phyloP scores from a whole-genome alignment of 163 green algal genomes.

The Scenedesmus sp. region DNA sequence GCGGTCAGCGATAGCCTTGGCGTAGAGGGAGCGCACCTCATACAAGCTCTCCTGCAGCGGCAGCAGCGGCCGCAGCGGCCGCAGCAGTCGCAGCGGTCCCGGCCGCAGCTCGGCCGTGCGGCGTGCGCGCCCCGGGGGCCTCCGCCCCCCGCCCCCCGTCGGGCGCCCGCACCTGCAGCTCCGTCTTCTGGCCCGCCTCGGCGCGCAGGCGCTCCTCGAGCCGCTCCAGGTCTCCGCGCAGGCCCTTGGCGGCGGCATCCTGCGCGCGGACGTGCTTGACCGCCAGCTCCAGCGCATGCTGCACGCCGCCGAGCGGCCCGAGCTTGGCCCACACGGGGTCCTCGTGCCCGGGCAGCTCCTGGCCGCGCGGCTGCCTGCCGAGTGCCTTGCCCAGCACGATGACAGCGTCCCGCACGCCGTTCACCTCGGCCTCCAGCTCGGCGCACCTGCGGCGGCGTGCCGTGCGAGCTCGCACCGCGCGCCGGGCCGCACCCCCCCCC shows the following conservation, averaged over 20 bases:
- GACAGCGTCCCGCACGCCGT: conserved; percentile 16
- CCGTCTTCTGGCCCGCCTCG: conserved; percentile 35
- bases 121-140: too few species aligned
- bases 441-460: too few species aligned
- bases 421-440: conserved; percentile 25
- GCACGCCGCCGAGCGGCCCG: conserved; percentile 41
- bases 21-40: conserved; percentile 38
- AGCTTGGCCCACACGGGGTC: conserved; percentile 27
- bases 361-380: conserved; percentile 6
- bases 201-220: conserved; percentile 28
- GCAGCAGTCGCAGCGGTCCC: not conserved
- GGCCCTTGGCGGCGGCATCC: conserved; percentile 18
- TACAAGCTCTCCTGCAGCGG: conserved; percentile 17
- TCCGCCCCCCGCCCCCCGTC: too few species aligned
- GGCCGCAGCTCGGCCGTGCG: not conserved
- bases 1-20: conserved; percentile 38
- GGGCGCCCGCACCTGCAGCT: conserved; percentile 15
- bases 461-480: too few species aligned
- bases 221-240: not conserved
- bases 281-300: conserved; percentile 30
- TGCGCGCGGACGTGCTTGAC: conserved; percentile 22
- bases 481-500: not conserved
- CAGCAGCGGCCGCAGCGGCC: not conserved
- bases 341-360: conserved; percentile 37
- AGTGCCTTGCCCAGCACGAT: conserved; percentile 40